phyloP scores from a whole-genome alignment of 495 filamentous ascomycete genomes.

The Parathielavia appendiculata region DNA sequence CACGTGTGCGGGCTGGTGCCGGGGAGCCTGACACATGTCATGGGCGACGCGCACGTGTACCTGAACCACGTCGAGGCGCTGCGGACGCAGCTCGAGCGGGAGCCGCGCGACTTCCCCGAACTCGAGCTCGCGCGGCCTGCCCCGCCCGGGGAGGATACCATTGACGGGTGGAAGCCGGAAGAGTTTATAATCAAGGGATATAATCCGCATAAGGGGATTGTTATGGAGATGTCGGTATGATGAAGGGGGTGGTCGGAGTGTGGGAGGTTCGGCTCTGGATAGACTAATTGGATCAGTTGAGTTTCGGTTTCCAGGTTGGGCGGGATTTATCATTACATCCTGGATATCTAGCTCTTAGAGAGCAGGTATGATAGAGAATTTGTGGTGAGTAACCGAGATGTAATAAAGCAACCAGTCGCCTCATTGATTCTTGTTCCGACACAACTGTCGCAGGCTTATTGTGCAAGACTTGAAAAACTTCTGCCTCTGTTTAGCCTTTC shows the following conservation, averaged over 20 bases:
- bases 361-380: too few relatives aligned
- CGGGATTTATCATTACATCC: too few relatives aligned
- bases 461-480: too few relatives aligned
- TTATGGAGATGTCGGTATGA: conserved; percentile 94
- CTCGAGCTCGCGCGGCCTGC: conserved; percentile 52
- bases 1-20: conserved; percentile 77
- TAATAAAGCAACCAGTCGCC: too few relatives aligned
- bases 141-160: conserved; percentile 46
- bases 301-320: too few relatives aligned
- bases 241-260: background rate
- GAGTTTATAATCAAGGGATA: conserved; percentile 89
- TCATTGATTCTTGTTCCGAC: too few relatives aligned
- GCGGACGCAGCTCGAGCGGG: conserved; percentile 68
- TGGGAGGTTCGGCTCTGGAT: background rate
- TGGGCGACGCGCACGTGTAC: conserved; percentile 97
- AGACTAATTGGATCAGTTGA: background rate
- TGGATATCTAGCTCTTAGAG: too few relatives aligned
- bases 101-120: conserved; percentile 76
- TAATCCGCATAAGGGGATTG: conserved; percentile 79
- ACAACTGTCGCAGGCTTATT: too few relatives aligned
- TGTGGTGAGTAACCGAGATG: too few relatives aligned
- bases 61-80: conserved; percentile 87
- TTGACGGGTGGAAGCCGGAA: conserved; percentile 81
- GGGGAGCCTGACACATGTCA: conserved; percentile 80
- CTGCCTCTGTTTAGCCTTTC: too few relatives aligned